Base-by-base conservation (phyloP, 495 filamentous ascomycete species). In the Podospora pseudopauciseta region DNA sequence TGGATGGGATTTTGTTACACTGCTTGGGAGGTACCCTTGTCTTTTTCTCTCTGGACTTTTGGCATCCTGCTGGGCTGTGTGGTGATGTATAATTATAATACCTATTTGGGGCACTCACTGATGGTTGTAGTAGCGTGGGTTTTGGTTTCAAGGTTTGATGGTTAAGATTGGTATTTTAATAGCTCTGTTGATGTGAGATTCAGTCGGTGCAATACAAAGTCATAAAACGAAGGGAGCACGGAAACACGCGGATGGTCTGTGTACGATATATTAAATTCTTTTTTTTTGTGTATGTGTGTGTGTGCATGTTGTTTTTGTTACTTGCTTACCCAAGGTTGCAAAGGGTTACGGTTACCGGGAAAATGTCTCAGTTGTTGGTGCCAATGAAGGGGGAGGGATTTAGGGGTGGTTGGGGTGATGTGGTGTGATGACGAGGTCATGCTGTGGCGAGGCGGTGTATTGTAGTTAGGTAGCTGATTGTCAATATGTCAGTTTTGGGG, bases 291-390 rank as follows among this genome's bases (percentile, higher is more conserved):
- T 32, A 7, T 32, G 30, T 32, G 30, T 32, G 30, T 32, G 30
- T 49, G 39, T 49, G 7, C 9, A 11, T 49, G 39, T 16, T 49
- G 39, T 18, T 49, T 11, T 49, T 49, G 39, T 49, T 49, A 11
- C 34, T 20, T 20, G 11, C 62, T 5, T 19, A 49, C 23, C 34
- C 26, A 44, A 56, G 60, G 62, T 16, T 55, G 28, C 26, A 60
- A 18, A 19, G 16, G 32, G 54, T 20, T 65, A 23, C 63, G 39
- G 56, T 65, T 55, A 53, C 64, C 20, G 34, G 28, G 26, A 67
- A 23, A 39, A 65, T 71, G 69, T 71, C 69, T 71, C 66, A 68
- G 69, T 68, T 71, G 65, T 66, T 67, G 69, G 65, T 62, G n/a
- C 63, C 57, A 65, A 66, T 64, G 60, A 60, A 28, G 20, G 15